Percentiles rank a stretch among this genome's conserved stretches.
Evolutionary conservation across 139 green algal genomes (phyloP).

Genomic region (Chlamydomonas schloesseri): DNA sequence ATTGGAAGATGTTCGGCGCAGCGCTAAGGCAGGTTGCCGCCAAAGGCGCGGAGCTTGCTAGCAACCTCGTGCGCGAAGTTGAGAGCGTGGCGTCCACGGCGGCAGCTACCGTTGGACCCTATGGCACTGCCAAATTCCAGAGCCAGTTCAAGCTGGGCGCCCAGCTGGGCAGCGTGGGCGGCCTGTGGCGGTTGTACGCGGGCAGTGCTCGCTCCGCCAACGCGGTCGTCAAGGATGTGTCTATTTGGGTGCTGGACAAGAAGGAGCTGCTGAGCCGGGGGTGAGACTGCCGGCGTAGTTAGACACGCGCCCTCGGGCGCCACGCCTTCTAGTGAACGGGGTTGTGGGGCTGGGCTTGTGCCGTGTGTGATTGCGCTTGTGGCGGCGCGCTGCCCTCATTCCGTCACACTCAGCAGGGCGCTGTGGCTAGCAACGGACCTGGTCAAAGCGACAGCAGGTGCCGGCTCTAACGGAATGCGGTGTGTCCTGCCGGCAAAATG

Average conservation of each 20-base stretch:
- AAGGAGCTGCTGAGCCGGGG: conserved; percentile 51
- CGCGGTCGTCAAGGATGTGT: conserved; percentile 61
- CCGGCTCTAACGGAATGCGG: no score
- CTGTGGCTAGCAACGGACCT: no score
- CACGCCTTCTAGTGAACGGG: no score
- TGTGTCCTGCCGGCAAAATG: no score
- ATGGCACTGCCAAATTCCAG: neutral
- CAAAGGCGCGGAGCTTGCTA: neutral
- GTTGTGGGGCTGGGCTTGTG: no score
- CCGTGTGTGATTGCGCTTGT: no score
- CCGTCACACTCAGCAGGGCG: no score
- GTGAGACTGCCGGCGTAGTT: conserved; percentile 11
- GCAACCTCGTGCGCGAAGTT: neutral
- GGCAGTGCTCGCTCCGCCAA: neutral
- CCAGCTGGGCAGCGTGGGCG: conserved; percentile 32
- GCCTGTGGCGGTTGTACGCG: conserved; percentile 56
- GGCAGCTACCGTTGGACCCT: neutral
- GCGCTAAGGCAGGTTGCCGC: neutral
- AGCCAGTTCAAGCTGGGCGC: neutral
- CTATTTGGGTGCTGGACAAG: conserved; percentile 87
- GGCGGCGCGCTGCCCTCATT: no score
- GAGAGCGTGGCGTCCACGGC: neutral
- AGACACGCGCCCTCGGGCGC: neutral
- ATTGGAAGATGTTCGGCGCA: neutral
- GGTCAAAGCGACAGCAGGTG: no score